These are phyloP conservation scores for Vaccinium vitisidaea DNA, from an alignment of 148 eudicot species.

Conservation along the genomic window DNA sequence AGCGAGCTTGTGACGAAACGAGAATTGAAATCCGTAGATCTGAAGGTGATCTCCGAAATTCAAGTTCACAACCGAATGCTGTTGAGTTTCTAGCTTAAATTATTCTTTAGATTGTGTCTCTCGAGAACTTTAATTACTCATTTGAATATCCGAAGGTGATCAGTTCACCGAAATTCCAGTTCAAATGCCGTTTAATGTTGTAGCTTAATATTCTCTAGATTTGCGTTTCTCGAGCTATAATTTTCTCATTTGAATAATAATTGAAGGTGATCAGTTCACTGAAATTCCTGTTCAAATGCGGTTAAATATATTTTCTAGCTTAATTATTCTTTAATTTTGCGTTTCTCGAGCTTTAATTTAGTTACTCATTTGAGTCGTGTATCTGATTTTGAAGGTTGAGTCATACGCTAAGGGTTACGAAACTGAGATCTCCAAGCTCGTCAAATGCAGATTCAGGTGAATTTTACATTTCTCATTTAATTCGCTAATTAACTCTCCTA, in stretches of 20 bases:
- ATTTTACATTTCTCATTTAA: constrained; percentile 10
- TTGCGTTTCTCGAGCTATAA: not conserved
- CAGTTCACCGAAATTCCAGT: not conserved
- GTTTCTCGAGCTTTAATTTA: not conserved
- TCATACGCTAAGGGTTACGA: constrained; percentile 19
- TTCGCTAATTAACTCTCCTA: not conserved
- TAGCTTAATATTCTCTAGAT: not conserved
- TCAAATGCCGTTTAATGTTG: not conserved
- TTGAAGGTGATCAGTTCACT: constrained; percentile 28
- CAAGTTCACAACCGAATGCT: not conserved
- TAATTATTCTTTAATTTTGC: not conserved
- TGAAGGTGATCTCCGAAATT: constrained; percentile 26
- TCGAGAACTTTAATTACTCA: not conserved
- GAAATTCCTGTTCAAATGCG: not conserved
- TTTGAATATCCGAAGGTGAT: not conserved
- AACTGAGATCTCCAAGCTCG: constrained; percentile 22
- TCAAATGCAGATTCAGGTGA: constrained; percentile 33
- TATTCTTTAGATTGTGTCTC: not conserved
- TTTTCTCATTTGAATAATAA: constrained; percentile 14
- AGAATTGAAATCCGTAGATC: constrained; percentile 26
- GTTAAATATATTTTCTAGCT: not conserved
- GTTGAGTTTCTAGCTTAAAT: not conserved
- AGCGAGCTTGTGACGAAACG: not conserved
- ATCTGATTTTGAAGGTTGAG: constrained; percentile 14
- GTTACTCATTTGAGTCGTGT: not conserved